Conservation (phyloP, 23 red algal species). For the Gracilaria gracilis region DNA sequence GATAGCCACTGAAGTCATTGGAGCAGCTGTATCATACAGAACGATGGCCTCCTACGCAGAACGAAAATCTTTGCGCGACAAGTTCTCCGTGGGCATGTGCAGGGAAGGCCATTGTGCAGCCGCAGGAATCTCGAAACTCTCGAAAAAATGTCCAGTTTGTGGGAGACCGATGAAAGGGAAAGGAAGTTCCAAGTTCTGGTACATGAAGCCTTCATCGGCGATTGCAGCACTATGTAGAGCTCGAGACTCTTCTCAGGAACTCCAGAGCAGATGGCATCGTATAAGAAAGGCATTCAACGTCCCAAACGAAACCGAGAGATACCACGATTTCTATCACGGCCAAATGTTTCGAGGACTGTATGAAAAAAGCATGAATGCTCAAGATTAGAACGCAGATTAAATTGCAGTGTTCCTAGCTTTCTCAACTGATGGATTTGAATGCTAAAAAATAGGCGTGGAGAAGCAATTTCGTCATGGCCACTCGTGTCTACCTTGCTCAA, state of each 20-base stretch:
- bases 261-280: not conserved
- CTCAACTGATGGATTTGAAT: conserved; percentile 36
- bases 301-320: not conserved
- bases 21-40: not conserved
- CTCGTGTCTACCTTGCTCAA: conserved; percentile 2
- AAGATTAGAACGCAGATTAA: not conserved
- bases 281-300: not conserved
- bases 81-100: not conserved
- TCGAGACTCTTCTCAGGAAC: not conserved
- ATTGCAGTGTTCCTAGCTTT: not conserved
- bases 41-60: not conserved
- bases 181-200: conserved; percentile 13
- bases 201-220: not conserved
- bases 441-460: not conserved
- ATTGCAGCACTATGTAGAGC: not conserved
- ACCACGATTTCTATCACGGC: conserved; percentile 12
- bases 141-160: not conserved
- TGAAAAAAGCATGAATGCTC: not conserved
- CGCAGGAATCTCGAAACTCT: not conserved
- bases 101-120: not conserved
- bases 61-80: not conserved
- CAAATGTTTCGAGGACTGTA: conserved; percentile 4
- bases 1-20: not conserved
- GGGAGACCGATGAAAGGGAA: not conserved
- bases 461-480: conserved; percentile 10